These are phyloP conservation scores for Thelonectria olida DNA, from an alignment of 2,329 filamentous ascomycete species.

Conservation along the genomic window DNA sequence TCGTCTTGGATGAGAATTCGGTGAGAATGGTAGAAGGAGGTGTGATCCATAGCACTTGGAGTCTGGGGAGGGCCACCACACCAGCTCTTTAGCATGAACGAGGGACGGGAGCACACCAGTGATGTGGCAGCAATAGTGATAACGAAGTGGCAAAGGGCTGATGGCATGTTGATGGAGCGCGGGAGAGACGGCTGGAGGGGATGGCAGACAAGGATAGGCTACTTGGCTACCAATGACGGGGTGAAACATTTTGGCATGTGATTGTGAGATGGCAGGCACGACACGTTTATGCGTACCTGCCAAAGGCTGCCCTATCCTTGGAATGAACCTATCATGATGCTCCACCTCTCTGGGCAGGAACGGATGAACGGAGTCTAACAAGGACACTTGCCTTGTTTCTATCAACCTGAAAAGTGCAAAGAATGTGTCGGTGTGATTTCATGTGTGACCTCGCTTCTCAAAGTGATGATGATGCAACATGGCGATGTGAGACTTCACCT, in stretches of 20 bases:
- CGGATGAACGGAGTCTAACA: too few species aligned
- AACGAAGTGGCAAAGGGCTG: conserved; percentile 32
- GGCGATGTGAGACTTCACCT: too few species aligned
- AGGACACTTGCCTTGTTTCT: too few species aligned
- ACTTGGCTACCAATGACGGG: conserved; percentile 17
- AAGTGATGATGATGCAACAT: too few species aligned
- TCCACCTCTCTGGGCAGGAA: not conserved
- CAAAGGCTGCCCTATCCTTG: conserved; percentile 2
- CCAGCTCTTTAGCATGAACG: not conserved
- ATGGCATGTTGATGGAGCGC: conserved; percentile 30
- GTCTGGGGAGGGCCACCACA: not conserved
- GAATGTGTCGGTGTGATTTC: not conserved
- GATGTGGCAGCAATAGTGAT: conserved; percentile 28
- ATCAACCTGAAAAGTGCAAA: not conserved
- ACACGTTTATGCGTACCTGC: conserved; percentile 19
- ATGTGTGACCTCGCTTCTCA: not conserved
- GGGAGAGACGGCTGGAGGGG: not conserved
- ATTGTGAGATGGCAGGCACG: conserved; percentile 23
- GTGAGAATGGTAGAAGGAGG: conserved; percentile 7
- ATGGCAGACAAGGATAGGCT: conserved; percentile 22
- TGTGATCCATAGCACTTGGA: not conserved
- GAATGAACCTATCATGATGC: conserved; percentile 3
- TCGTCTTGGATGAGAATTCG: conserved; percentile 6
- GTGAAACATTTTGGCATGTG: conserved; percentile 41
- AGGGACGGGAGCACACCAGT: conserved; percentile 28